Percentiles rank a stretch among this genome's conserved stretches.
These are phyloP conservation scores for Pezicula rhizophila DNA, from an alignment of 2,329 filamentous ascomycete species.

Conservation along the genomic window DNA sequence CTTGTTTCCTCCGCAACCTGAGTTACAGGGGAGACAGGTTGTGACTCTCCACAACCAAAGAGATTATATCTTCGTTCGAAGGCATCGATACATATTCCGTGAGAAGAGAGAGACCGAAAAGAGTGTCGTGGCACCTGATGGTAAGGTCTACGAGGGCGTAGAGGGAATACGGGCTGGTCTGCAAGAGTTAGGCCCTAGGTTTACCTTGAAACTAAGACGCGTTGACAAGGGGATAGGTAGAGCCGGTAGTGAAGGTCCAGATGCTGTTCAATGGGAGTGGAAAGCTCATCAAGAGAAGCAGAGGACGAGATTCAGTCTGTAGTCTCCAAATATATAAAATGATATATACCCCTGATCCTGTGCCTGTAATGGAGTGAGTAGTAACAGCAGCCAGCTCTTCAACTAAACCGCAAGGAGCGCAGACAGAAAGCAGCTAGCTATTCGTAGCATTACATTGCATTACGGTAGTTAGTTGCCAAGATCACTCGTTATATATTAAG, in stretches of 20 bases:
- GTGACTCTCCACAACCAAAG: slow-evolving; percentile 92
- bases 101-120: slow-evolving; percentile 86
- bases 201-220: slow-evolving; percentile 82
- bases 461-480: no score
- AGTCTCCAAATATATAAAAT: slow-evolving; percentile 26
- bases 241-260: slow-evolving; percentile 51
- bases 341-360: not conserved
- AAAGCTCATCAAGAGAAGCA: slow-evolving; percentile 92
- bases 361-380: no score
- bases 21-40: slow-evolving; percentile 81
- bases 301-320: slow-evolving; percentile 89
- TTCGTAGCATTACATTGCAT: not conserved
- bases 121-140: slow-evolving; percentile 73
- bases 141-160: slow-evolving; percentile 76
- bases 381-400: no score
- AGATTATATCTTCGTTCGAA: slow-evolving; percentile 89
- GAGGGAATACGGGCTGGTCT: slow-evolving; percentile 81
- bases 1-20: slow-evolving; percentile 74
- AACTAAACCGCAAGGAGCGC: no score
- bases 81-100: slow-evolving; percentile 88
- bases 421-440: not conserved
- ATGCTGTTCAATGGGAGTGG: slow-evolving; percentile 75
- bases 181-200: slow-evolving; percentile 80
- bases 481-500: no score
- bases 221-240: slow-evolving; percentile 82